Percentiles rank a stretch among this genome's conserved stretches.
phyloP scores from a whole-genome alignment of 768 basidiomycete genomes.

The Lactifluus hygrophoroides region DNA sequence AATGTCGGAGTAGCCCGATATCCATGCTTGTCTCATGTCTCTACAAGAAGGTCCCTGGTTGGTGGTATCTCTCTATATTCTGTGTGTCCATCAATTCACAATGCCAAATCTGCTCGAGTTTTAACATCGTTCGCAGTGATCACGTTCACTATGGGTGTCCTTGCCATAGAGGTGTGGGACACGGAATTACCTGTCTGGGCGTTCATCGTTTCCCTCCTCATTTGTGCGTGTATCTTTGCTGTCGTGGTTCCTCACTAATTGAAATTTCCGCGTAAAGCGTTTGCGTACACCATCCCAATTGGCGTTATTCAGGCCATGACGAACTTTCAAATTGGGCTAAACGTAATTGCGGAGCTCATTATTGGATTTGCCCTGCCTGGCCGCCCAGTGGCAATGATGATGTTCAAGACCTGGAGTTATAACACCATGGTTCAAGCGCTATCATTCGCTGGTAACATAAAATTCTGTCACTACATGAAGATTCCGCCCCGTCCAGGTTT shows the following conservation, averaged over 20 bases:
- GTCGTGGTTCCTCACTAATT: background rate
- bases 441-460: conserved; percentile 61
- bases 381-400: conserved; percentile 73
- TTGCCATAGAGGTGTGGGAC: conserved; percentile 64
- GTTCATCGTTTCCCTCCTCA: conserved; percentile 61
- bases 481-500: conserved; percentile 71
- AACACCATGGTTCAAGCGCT: conserved; percentile 63
- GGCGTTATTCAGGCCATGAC: conserved; percentile 50
- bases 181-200: conserved; percentile 65
- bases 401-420: conserved; percentile 81
- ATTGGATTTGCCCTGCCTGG: conserved; percentile 75
- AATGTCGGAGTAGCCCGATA: conserved; percentile 71
- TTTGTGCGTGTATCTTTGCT: conserved; percentile 31
- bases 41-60: too few relatives aligned
- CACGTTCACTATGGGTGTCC: conserved; percentile 61
- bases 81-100: conserved; percentile 15
- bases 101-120: too few relatives aligned
- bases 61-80: too few relatives aligned
- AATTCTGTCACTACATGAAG: too few relatives aligned
- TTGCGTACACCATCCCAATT: conserved; percentile 40
- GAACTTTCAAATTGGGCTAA: conserved; percentile 62
- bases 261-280: conserved; percentile 23
- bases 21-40: too few relatives aligned
- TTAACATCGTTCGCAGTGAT: too few relatives aligned
- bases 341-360: conserved; percentile 73